Base-by-base conservation (phyloP, 2,329 filamentous ascomycete genomes). In the Verticillium zaregamsianum region DNA sequence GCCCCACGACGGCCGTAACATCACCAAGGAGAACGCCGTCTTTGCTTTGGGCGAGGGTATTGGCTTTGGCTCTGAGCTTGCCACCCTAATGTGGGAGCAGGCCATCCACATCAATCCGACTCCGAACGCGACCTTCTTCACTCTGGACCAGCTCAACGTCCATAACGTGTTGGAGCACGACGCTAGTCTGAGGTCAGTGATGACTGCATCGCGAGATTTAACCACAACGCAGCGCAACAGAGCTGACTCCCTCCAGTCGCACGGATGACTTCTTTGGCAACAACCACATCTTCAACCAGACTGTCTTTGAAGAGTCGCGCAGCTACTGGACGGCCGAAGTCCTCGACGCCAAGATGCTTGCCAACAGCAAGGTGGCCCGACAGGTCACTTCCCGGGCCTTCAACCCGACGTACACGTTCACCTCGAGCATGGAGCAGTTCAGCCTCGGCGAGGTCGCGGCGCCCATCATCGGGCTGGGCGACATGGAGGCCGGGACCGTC, bases 131-230 rank as follows among this genome's bases (percentile, higher is more conserved):
- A 80, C 77, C 8, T 75, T 66, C 45, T 80, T 80, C 64, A 73
- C 73, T 7, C 69, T 78, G 66, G 73, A 82, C 55, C 69, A 81
- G 15, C 74, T 83, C 11, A 78, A 76, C 58, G 71, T 70, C 0
- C 80, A 82, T 70, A 79, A 80, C 60, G 67, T 83, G 17, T 69
- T 83, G 6, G 80, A 83, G 61, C 80, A 82, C 59, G 80, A 83
- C 59, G 80, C 76, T 8, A 81, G 79, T 62, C 60, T 81, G 31
- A 77, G 74, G 76, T 74, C 58, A 61, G 68, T 59, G 54, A 11
- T 15, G 8, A 33, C 33, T 7, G 11, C 33, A 14, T 35, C 14
- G 9, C 33, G 11, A 35, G 4, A 35, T 14, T 35, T 4, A 14
- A 35, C 5, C 14, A 35, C 14, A 35, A 9, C 14, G 33, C 33